These are phyloP conservation scores for Gentiana macrophylla DNA, from an alignment of 257 asterid genomes.

Conservation along the genomic window DNA sequence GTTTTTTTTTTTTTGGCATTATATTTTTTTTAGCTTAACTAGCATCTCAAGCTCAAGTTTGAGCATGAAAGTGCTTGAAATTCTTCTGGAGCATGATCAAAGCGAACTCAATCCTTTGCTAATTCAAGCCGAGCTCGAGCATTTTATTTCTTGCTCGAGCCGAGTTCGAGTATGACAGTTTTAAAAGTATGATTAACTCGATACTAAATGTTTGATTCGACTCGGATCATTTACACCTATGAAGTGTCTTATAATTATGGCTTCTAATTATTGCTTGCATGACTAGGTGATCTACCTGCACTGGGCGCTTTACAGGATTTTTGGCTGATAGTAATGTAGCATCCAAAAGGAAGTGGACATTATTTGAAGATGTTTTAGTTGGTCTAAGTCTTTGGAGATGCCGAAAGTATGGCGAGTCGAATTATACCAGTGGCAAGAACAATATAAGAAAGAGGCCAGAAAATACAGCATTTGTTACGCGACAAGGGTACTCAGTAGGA, in stretches of 20 bases:
- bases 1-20: too few species aligned
- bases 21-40: too few species aligned
- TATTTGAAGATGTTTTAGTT: constrained; percentile 13
- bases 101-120: too few species aligned
- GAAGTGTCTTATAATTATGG: neutral
- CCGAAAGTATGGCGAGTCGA: constrained; percentile 16
- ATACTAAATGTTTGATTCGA: too few species aligned
- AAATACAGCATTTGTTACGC: constrained; percentile 63
- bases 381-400: constrained; percentile 6
- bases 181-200: too few species aligned
- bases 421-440: constrained; percentile 16
- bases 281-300: constrained; percentile 57
- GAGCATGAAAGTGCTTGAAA: too few species aligned
- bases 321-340: constrained; percentile 21
- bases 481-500: constrained; percentile 54
- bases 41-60: too few species aligned
- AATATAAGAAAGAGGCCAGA: constrained; percentile 36
- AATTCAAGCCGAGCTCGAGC: too few species aligned
- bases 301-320: constrained; percentile 43
- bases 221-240: too few species aligned
- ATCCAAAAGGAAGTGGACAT: constrained; percentile 33
- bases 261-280: constrained; percentile 2
- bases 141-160: too few species aligned
- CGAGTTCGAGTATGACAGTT: too few species aligned
- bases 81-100: too few species aligned